These are phyloP conservation scores for Mucor indicus DNA, from an alignment of 371 early-diverging fungal species.

Conservation along the genomic window DNA sequence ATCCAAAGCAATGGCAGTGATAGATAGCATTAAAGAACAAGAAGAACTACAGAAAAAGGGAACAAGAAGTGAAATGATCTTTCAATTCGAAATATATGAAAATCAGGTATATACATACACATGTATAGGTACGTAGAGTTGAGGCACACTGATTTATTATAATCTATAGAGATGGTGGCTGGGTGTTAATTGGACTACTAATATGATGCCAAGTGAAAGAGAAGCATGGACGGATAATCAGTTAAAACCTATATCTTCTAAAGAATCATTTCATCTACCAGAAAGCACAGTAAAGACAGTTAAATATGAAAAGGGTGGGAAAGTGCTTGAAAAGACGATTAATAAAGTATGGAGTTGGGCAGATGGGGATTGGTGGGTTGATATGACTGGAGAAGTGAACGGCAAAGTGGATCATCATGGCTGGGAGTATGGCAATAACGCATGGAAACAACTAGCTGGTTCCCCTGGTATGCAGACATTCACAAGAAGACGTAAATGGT, in stretches of 20 bases:
- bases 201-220: conserved; percentile 48
- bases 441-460: conserved; percentile 40
- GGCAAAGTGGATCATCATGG: conserved; percentile 43
- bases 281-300: conserved; percentile 13
- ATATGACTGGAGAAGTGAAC: conserved; percentile 41
- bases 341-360: conserved; percentile 43
- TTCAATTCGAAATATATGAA: conserved; percentile 47
- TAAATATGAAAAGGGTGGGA: conserved; percentile 1
- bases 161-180: conserved; percentile 43
- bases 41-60: conserved; percentile 2
- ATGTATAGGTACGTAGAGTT: background rate
- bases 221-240: conserved; percentile 39
- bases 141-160: background rate
- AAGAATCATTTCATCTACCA: conserved; percentile 36
- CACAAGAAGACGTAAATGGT: conserved; percentile 45
- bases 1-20: conserved; percentile 13
- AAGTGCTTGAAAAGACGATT: conserved; percentile 15
- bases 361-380: conserved; percentile 51
- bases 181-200: conserved; percentile 46
- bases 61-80: conserved; percentile 36
- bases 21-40: background rate
- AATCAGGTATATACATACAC: conserved; percentile 21
- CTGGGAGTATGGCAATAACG: conserved; percentile 50
- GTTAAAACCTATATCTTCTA: conserved; percentile 29
- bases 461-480: conserved; percentile 41